These are phyloP conservation scores for Zoysia japonica DNA, from an alignment of 176 grass and related monocot species.

Conservation along the genomic window DNA sequence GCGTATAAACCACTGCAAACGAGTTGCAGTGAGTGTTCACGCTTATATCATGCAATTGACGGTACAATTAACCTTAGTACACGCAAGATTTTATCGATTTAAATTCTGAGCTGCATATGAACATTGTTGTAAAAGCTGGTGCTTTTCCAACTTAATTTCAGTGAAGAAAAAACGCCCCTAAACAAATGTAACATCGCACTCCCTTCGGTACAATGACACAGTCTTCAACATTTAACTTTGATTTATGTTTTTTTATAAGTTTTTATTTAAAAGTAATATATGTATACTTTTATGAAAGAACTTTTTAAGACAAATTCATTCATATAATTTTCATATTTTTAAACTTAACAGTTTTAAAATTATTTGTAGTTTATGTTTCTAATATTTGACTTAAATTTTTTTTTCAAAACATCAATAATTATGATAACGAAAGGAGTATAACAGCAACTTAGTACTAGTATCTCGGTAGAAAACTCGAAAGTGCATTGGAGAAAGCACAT, in stretches of 20 bases:
- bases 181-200: neutral
- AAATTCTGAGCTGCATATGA: constrained; percentile 7
- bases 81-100: neutral
- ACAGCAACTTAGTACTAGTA: neutral
- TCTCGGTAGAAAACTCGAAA: neutral
- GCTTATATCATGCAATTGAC: neutral
- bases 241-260: no score
- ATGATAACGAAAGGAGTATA: no score
- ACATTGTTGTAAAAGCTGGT: neutral
- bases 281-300: no score
- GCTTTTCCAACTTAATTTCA: constrained; percentile 24
- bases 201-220: no score
- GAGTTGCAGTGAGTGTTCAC: neutral
- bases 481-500: constrained; percentile 2
- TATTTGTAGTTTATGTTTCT: no score
- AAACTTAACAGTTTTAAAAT: no score
- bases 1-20: neutral
- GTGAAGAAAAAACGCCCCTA: neutral
- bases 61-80: neutral
- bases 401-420: neutral
- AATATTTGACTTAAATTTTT: no score
- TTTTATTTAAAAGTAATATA: no score
- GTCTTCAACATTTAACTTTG: no score
- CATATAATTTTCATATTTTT: no score
- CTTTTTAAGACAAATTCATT: no score